Base-by-base conservation (phyloP, 192 early-diverging fungal species). In the Coemansia sp. region DNA sequence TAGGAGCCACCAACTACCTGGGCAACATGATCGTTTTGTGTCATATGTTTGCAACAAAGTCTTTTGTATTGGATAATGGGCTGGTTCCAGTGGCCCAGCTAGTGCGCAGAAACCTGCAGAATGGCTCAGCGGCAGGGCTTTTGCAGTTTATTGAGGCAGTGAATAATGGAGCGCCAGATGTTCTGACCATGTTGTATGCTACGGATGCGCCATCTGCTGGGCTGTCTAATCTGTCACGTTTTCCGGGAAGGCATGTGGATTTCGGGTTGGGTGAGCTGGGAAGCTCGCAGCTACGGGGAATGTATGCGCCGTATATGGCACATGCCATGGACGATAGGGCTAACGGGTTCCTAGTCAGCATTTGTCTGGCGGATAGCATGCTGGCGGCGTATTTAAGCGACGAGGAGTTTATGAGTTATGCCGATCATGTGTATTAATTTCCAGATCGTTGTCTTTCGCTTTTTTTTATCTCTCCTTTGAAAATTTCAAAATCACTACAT, bases 21-120 rank as follows among this genome's bases (percentile, higher is more conserved):
- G 76, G 76, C 29, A 73, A 73, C 61, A 35, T 69, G 34, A 50
- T 78, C 5, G 51, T 70, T 10, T 64, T 68, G 19, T 69, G 54
- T 21, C 34, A 41, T 36, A 33, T 31, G n/a, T 60, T 44, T 29
- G 63, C 41, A 9, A 33, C 64, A 44, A 72, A 60, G 31, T 34
- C 42, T 2, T 56, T 64, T 44, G 54, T 78, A 6, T 34, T 64
- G 2, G 35, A 69, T 7, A 1, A 39, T 0, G 36, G 53, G 3
- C 61, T 78, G 1, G 19, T 21, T 7, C 6, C 17, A 1, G 71
- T 78, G 16, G 70, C 76, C 2, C 13, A 2, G 8, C 51, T 31
- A n/a, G 19, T 73, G n/a, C 45, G 37, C 17, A 8, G n/a, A 19
- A 46, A 62, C 29, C 40, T 41, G 6, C 13, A 16, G 0, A 19